phyloP scores from a whole-genome alignment of 257 asterid genomes.

The Scutellaria minor region DNA sequence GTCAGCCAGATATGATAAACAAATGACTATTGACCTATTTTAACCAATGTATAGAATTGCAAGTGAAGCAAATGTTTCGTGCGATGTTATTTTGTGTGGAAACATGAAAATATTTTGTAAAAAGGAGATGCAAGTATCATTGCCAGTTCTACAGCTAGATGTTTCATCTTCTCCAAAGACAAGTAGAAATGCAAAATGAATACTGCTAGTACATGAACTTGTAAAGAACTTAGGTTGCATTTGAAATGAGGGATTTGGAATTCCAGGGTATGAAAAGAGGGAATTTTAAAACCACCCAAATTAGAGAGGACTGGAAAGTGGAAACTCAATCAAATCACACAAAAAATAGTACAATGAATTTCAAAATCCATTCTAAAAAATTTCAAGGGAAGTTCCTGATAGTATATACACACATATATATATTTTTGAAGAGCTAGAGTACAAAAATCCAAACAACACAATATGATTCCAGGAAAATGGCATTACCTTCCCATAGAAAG shows the following conservation, averaged over 20 bases:
- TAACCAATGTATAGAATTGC: slow-evolving; percentile 12
- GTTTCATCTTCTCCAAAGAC: neutral
- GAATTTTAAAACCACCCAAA: no score
- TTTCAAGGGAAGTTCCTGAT: neutral
- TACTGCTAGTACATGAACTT: slow-evolving; percentile 14
- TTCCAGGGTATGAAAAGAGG: no score
- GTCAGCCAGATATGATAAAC: no score
- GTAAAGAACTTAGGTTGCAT: neutral
- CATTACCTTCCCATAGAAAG: slow-evolving; percentile 98
- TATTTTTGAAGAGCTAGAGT: slow-evolving; percentile 9
- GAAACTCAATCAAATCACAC: no score
- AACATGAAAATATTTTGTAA: neutral
- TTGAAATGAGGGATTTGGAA: no score
- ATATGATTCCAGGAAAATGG: slow-evolving; percentile 12
- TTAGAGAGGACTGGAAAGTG: no score
- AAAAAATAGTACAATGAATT: no score
- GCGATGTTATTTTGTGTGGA: neutral
- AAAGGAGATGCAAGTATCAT: neutral
- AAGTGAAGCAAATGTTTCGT: neutral
- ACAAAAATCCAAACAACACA: slow-evolving; percentile 19
- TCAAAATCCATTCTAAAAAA: neutral
- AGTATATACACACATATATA: no score
- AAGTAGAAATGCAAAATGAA: slow-evolving; percentile 8
- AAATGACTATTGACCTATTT: neutral
- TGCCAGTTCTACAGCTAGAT: neutral